Conservation (phyloP, 1,284 basidiomycete species). For the Cerrena zonata region DNA sequence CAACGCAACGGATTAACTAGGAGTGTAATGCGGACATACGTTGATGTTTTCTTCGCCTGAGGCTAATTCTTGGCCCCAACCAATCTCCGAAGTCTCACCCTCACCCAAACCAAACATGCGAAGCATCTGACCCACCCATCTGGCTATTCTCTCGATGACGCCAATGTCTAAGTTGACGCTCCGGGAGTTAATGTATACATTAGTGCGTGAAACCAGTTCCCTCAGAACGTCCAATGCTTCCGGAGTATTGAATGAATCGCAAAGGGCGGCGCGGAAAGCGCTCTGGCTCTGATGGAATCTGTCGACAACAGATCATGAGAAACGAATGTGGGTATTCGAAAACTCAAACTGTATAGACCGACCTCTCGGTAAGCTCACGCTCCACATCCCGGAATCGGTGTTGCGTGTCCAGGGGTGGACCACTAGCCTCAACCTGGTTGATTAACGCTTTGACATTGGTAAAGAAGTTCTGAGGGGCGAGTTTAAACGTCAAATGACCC, state of each 20-base stretch:
- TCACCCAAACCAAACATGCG: constrained; percentile 93
- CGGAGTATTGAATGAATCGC: constrained; percentile 97
- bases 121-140: constrained; percentile 87
- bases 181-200: constrained; percentile 77
- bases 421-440: constrained; percentile 45
- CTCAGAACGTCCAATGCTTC: constrained; percentile 73
- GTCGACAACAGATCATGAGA: constrained; percentile 7
- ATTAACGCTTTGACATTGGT: constrained; percentile 80
- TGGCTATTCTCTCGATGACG: constrained; percentile 69
- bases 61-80: constrained; percentile 61
- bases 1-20: constrained; percentile 3
- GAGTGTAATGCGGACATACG: constrained; percentile 40
- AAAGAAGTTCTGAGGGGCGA: constrained; percentile 83
- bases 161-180: constrained; percentile 61
- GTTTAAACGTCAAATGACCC: constrained; percentile 1
- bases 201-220: constrained; percentile 82
- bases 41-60: constrained; percentile 40
- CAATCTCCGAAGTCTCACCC: constrained; percentile 59
- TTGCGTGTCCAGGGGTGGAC: constrained; percentile 47
- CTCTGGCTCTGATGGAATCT: constrained; percentile 75
- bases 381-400: constrained; percentile 66
- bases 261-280: constrained; percentile 84
- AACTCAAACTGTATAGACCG: constrained; percentile 4
- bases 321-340: not conserved
- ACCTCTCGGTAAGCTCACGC: constrained; percentile 61